A percentile compares a stretch with the other conserved stretches of the same genome.
Conservation (phyloP, 2,329 filamentous ascomycete species). For the Lomentospora prolificans region DNA sequence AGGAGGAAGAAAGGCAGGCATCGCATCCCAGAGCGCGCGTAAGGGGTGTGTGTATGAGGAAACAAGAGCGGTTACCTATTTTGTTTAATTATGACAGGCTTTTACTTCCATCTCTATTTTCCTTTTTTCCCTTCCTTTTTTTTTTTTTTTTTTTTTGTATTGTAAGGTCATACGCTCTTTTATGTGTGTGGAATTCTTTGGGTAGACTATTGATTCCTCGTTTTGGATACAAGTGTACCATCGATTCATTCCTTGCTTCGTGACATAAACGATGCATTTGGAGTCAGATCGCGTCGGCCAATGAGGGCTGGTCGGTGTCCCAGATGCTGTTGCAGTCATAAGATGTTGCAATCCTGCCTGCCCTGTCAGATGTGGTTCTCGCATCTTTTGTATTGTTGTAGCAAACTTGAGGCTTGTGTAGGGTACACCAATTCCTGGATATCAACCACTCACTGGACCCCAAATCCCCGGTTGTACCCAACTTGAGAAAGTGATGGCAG, state of each 20-base stretch:
- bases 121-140: slow-evolving; percentile 6
- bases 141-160: not conserved
- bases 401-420: no score
- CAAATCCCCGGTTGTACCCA: no score
- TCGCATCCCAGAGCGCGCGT: not conserved
- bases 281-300: no score
- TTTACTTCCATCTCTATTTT: not conserved
- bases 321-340: no score
- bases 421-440: no score
- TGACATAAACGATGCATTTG: no score
- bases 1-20: slow-evolving; percentile 6
- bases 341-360: no score
- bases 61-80: slow-evolving; percentile 11
- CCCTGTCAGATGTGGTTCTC: no score
- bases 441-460: no score
- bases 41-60: slow-evolving; percentile 6
- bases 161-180: not conserved
- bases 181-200: not conserved
- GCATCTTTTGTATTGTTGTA: no score
- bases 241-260: not conserved
- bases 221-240: not conserved
- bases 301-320: no score
- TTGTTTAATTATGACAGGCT: slow-evolving; percentile 11
- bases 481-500: no score
- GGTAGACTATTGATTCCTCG: not conserved